phyloP scores from a whole-genome alignment of 2,329 filamentous ascomycete genomes.

The Alternaria viburni region DNA sequence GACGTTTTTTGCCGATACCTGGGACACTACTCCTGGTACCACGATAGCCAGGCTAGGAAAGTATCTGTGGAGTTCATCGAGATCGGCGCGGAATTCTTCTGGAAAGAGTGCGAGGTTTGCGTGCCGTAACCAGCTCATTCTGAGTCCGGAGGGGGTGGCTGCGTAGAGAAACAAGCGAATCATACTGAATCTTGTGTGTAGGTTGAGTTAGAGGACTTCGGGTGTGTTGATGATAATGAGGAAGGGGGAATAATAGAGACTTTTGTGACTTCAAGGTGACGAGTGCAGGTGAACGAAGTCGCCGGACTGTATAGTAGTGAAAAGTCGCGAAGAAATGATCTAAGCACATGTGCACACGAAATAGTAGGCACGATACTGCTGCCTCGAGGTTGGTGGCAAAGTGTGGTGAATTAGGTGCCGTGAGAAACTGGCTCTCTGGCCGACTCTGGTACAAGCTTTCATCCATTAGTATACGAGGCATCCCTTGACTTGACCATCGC shows the following conservation, averaged over 20 bases:
- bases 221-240: background rate
- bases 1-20: background rate
- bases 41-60: background rate
- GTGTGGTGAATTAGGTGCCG: background rate
- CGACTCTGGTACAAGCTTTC: background rate
- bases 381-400: background rate
- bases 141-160: background rate
- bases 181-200: background rate
- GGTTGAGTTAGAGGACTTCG: background rate
- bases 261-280: background rate
- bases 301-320: background rate
- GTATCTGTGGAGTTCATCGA: background rate
- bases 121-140: background rate
- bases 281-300: background rate
- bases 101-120: background rate
- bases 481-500: background rate
- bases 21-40: background rate
- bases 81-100: background rate
- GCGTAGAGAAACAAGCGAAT: background rate
- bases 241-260: background rate
- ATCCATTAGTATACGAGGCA: background rate
- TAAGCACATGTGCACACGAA: background rate
- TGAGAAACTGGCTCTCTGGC: background rate
- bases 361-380: background rate
- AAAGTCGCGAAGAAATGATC: background rate